Evolutionary conservation across 1,284 basidiomycete species (phyloP).

Genomic region (Ceratobasidium sp.): DNA sequence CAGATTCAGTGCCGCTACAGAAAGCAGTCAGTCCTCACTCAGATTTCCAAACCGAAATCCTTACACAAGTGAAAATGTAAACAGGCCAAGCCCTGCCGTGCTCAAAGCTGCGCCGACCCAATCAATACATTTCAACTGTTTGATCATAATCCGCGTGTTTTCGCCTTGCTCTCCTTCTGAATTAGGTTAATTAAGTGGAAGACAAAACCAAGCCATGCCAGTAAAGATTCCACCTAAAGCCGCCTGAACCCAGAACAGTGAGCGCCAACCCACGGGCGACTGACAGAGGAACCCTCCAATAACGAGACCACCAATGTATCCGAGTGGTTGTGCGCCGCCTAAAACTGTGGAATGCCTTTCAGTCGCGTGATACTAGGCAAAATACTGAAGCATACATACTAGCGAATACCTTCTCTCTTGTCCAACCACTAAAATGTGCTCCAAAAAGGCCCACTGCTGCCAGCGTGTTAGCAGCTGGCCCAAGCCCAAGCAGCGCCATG

Average conservation of each 20-base stretch:
- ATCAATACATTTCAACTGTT: slow-evolving; percentile 44
- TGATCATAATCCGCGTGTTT: slow-evolving; percentile 31
- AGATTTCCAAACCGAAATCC: background rate
- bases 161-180: slow-evolving; percentile 38
- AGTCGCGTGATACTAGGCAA: background rate
- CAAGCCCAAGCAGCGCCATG: slow-evolving; percentile 46
- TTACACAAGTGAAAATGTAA: slow-evolving; percentile 47
- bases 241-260: slow-evolving; percentile 43
- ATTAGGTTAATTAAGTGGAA: slow-evolving; percentile 34
- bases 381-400: background rate
- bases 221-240: slow-evolving; percentile 32
- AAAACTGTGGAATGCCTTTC: slow-evolving; percentile 6
- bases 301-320: slow-evolving; percentile 46
- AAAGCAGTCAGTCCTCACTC: background rate
- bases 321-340: slow-evolving; percentile 47
- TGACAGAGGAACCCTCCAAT: slow-evolving; percentile 45
- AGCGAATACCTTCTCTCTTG: slow-evolving; percentile 46
- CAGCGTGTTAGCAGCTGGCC: slow-evolving; percentile 44
- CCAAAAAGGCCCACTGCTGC: slow-evolving; percentile 46
- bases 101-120: slow-evolving; percentile 45
- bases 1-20: slow-evolving; percentile 45
- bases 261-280: slow-evolving; percentile 40
- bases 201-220: slow-evolving; percentile 37
- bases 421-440: slow-evolving; percentile 37
- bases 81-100: slow-evolving; percentile 33